Evolutionary conservation across 495 filamentous ascomycete genomes (phyloP), one percentile per base, ranked within the genome.

Genomic region (Penicillium manginii): DNA sequence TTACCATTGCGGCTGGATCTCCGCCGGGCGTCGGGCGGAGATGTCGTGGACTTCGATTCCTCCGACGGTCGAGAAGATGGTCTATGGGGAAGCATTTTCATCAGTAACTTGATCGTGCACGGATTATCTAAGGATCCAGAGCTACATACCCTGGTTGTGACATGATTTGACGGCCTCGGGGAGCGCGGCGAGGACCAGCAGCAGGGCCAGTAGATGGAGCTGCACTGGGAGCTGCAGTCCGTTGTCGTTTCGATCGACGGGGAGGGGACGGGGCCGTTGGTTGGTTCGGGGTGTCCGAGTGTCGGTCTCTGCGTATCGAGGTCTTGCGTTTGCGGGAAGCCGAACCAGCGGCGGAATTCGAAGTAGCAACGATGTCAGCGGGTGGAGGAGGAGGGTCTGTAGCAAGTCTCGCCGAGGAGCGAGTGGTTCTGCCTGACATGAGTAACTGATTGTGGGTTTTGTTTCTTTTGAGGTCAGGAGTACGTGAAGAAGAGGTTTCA

Each of bases 401-500:
- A 73, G 88, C 88, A 81, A 85, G 82, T 80, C 88, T 88, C 74
- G 89, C 85, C 65, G 89, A 84, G 63, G 89, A 91, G 73, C 89
- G 86, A 77, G 89, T 92, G 57, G 88, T 83, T 86, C 90, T 93
- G 84, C 83, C 72, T 82, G 89, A 89, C 89, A 91, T 92, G 85
- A 90, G 89, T 78, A 78, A 67, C 47, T 67, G 62, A 39, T 63
- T 70, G 67, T 60, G 59, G 51, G 48, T 51, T 55, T n/a, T 43
- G 23, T 45, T 50, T 22, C 17, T 52, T 47, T 47, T 47, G 8
- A 43, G 18, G 40, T 8, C 40, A n/a, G 17, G 8, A n/a, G 17
- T 43, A 18, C 15, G n/a, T 4, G 17, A 17, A 43, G 17, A 43
- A 18, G 2, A 18, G n/a, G 40, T 17, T 4, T 17, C 15, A n/a